A percentile compares a stretch with the other conserved stretches of the same genome.
These are phyloP conservation scores for Pythium utonaiense DNA, from an alignment of 352 stramenopile species.

Conservation along the genomic window DNA sequence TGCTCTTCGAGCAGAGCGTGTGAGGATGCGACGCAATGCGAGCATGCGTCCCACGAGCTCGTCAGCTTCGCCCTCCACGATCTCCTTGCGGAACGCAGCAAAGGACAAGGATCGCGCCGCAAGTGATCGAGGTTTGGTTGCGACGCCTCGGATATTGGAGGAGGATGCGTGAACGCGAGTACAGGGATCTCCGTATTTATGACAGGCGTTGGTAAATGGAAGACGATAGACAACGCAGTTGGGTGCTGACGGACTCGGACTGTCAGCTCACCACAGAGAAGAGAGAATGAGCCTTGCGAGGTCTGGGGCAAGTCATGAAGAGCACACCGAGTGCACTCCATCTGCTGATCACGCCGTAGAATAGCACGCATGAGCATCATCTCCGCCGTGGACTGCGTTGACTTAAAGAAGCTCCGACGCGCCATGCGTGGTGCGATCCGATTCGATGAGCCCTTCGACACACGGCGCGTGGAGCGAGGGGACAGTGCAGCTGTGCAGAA, in stretches of 20 bases:
- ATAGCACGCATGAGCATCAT: no score
- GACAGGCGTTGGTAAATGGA: background rate
- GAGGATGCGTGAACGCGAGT: background rate
- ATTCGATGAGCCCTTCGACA: background rate
- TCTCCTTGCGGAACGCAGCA: background rate
- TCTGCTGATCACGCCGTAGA: no score
- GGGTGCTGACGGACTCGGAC: background rate
- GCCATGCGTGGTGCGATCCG: background rate
- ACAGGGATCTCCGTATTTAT: background rate
- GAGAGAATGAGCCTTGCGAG: no score
- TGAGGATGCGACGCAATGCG: constrained; percentile 47
- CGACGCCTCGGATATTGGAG: background rate
- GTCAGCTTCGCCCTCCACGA: background rate
- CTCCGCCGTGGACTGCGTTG: no score
- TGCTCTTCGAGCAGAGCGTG: constrained; percentile 43
- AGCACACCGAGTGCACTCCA: no score
- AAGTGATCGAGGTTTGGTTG: constrained; percentile 12
- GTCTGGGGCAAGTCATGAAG: no score
- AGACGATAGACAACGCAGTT: background rate
- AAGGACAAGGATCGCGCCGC: constrained; percentile 11
- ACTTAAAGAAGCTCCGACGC: background rate
- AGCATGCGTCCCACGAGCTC: constrained; percentile 8
- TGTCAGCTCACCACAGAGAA: no score
- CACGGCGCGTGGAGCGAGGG: background rate
- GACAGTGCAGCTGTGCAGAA: no score